phyloP scores from a whole-genome alignment of 2,329 filamentous ascomycete species.

The Xylariaceae sp. region DNA sequence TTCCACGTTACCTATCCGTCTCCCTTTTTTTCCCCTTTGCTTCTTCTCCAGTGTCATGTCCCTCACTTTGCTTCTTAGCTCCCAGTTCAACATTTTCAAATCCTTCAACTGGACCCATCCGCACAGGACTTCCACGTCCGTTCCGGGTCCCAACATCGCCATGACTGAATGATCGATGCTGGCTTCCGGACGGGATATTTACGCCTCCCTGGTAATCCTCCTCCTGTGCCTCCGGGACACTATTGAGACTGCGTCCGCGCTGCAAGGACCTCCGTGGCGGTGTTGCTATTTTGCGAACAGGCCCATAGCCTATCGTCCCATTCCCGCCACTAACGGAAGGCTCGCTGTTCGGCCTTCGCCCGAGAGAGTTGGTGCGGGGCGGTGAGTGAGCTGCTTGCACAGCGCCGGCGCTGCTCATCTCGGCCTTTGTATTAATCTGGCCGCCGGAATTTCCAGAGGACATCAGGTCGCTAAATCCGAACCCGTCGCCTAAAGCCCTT shows the following conservation, averaged over 20 bases:
- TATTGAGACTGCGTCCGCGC: constrained; percentile 28
- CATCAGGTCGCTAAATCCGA: constrained; percentile 25
- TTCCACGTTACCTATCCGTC: background rate
- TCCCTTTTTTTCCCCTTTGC: background rate
- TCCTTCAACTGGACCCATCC: constrained; percentile 22
- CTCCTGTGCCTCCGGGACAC: constrained; percentile 32
- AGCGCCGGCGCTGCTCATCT: constrained; percentile 19
- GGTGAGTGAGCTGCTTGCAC: constrained; percentile 22
- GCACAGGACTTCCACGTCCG: constrained; percentile 4
- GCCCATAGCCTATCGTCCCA: background rate
- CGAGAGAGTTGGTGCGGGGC: constrained; percentile 25
- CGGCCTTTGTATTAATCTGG: constrained; percentile 2
- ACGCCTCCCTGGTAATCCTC: constrained; percentile 16
- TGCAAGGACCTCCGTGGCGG: constrained; percentile 15
- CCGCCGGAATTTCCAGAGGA: background rate
- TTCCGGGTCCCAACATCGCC: constrained; percentile 1
- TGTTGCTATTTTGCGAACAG: constrained; percentile 14
- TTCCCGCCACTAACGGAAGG: constrained; percentile 9
- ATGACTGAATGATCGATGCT: constrained; percentile 10
- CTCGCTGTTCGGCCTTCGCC: constrained; percentile 27
- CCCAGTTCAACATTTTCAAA: constrained; percentile 27
- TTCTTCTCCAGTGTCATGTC: constrained; percentile 15
- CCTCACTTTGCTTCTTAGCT: constrained; percentile 17
- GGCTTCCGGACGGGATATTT: constrained; percentile 10
- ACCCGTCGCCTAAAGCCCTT: constrained; percentile 33